Conservation (phyloP, 148 eudicot species). For the Cornus kousa region DNA sequence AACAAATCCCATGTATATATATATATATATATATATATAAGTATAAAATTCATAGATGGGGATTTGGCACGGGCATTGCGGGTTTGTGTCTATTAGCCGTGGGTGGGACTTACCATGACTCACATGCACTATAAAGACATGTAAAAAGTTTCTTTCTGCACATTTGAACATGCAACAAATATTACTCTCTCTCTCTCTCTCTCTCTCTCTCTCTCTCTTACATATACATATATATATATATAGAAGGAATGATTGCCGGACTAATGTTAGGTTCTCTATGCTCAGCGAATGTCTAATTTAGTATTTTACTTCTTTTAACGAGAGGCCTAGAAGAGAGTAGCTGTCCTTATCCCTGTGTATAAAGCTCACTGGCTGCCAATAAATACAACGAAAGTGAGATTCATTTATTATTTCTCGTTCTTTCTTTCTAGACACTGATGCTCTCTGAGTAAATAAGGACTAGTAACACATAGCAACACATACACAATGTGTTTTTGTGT, state of each 20-base stretch:
- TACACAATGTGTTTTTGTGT: neutral
- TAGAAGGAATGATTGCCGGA: constrained; percentile 6
- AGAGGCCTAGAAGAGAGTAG: neutral
- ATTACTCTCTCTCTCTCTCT: neutral
- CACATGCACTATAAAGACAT: neutral
- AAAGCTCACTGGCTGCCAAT: neutral
- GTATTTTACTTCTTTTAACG: constrained; percentile 4
- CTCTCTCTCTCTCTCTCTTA: neutral
- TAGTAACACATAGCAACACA: neutral
- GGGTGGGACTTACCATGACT: constrained; percentile 3
- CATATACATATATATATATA: neutral
- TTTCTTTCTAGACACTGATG: neutral
- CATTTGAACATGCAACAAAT: neutral
- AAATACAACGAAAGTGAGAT: neutral
- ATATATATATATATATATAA: neutral
- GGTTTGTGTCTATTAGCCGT: neutral
- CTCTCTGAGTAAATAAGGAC: no score
- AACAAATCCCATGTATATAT: no score
- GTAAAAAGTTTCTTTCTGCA: neutral
- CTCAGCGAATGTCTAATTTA: neutral
- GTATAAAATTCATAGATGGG: neutral
- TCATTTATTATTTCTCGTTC: neutral
- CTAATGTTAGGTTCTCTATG: neutral
- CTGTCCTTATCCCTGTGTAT: neutral
- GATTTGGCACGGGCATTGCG: neutral